Evolutionary conservation across 2,329 filamentous ascomycete species (phyloP), one percentile per base, ranked within the genome.

Genomic region (Cladosporium austrohemisphaericum): DNA sequence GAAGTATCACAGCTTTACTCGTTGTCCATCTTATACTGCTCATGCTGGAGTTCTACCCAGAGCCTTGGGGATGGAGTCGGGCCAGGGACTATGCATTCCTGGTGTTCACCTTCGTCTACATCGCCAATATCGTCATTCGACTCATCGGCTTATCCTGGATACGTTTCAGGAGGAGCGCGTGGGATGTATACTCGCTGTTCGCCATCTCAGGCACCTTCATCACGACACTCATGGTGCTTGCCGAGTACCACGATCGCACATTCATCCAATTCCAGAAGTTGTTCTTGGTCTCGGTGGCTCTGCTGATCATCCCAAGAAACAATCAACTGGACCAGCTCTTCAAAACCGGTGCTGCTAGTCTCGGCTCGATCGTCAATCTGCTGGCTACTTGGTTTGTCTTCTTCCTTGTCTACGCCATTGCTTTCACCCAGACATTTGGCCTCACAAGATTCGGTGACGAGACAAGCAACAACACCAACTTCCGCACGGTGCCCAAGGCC

Each of bases 311-410:
- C 53, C 93, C 93, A 1, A 82, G 94, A 44, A 98, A 98, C 65
- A 94, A 98, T 60, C 91, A 95, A 41, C 79, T 98, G 18, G 94
- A 98, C 65, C 93, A 98, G 66, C 81, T 98, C 0, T 98, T 98
- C 81, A 98, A 98, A 69, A 98, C 94, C 1, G 94, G 92, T 0
- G 93, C 93, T 9, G 93, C 92, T 46, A 95, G 88, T 81, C 72
- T 98, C 59, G 85, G 88, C 2, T 84, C 88, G 14, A 98, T 98
- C 58, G 81, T 86, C 51, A 98, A 96, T 63, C 75, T 98, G 35
- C 74, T 98, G 31, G 92, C 92, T 1, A 98, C 94, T 0, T 98
- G 93, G 93, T 87, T 97, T 55, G 90, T 98, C 2, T 81, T 98
- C 52, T 98, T 97, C 71, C 74, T 98, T 36, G 90, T 96, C 18